Conservation (phyloP, 225 moss, liverwort and hornwort species). For the Bryoerythrophyllum caledonicum region DNA sequence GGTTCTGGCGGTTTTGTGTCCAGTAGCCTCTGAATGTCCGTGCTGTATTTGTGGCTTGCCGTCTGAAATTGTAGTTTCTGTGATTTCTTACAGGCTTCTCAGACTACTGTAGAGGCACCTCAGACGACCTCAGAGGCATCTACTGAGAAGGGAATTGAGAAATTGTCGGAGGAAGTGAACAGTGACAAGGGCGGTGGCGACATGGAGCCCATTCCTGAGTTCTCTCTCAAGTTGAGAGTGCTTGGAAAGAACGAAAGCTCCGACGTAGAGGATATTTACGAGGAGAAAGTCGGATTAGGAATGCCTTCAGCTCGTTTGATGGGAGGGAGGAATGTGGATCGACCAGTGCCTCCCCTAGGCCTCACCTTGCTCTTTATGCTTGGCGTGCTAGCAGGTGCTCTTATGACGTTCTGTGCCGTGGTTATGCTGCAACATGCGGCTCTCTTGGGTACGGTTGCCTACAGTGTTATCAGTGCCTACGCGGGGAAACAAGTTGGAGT, state of each 20-base stretch:
- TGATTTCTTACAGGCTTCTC: slow-evolving; percentile 29
- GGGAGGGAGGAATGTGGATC: slow-evolving; percentile 57
- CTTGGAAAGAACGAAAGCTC: slow-evolving; percentile 54
- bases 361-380: slow-evolving; percentile 54
- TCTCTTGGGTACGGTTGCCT: slow-evolving; percentile 56
- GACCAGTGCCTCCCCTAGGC: slow-evolving; percentile 51
- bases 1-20: slow-evolving; percentile 2
- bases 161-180: slow-evolving; percentile 17
- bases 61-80: slow-evolving; percentile 2
- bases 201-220: slow-evolving; percentile 42
- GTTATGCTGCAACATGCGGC: slow-evolving; percentile 61
- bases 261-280: slow-evolving; percentile 31
- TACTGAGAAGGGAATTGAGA: slow-evolving; percentile 10
- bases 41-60: background rate
- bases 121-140: slow-evolving; percentile 30
- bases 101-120: slow-evolving; percentile 27
- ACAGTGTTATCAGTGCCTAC: slow-evolving; percentile 53
- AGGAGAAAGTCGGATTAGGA: slow-evolving; percentile 49
- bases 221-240: slow-evolving; percentile 38
- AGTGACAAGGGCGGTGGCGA: slow-evolving; percentile 16
- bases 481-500: slow-evolving; percentile 53
- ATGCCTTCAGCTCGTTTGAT: slow-evolving; percentile 53
- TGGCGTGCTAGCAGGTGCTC: slow-evolving; percentile 46
- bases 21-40: background rate
- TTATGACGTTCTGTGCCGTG: slow-evolving; percentile 51